Evolutionary conservation across 805 yeast genomes (phyloP).

Genomic region (Peterozyma toletana): DNA sequence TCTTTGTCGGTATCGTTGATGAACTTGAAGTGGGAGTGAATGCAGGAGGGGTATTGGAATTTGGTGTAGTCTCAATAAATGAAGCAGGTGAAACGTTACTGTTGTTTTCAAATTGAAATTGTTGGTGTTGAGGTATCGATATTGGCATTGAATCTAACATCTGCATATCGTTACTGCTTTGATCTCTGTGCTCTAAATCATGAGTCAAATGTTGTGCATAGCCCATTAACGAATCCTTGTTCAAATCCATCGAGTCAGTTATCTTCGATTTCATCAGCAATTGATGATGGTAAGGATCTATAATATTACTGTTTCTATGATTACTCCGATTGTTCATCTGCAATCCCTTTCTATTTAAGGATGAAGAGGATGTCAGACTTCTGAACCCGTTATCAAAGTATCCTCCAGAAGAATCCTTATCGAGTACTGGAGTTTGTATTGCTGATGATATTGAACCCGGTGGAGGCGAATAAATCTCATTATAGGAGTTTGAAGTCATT

Average conservation of each 20-base stretch:
- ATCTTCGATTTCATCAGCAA: neutral
- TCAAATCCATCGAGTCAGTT: neutral
- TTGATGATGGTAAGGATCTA: neutral
- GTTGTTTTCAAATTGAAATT: too few relatives aligned
- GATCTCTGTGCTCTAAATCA: neutral
- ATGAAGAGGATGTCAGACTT: too few relatives aligned
- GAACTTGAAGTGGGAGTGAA: neutral
- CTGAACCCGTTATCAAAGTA: conserved; percentile 7
- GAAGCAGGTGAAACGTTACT: too few relatives aligned
- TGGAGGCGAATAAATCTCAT: conserved; percentile 12
- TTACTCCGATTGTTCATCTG: too few relatives aligned
- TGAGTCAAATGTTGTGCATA: conserved; percentile 2
- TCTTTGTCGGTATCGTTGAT: neutral
- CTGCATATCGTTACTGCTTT: too few relatives aligned
- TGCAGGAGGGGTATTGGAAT: too few relatives aligned
- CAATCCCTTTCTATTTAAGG: too few relatives aligned
- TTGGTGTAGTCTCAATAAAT: too few relatives aligned
- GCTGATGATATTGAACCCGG: conserved; percentile 16
- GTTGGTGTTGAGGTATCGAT: too few relatives aligned
- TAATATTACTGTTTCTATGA: neutral
- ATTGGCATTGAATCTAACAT: too few relatives aligned
- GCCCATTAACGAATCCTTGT: conserved; percentile 2
- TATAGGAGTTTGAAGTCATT: conserved; percentile 1
- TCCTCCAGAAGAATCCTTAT: conserved; percentile 4
- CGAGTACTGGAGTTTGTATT: conserved; percentile 17